phyloP scores from a whole-genome alignment of 169 alveolate species.

The Plasmodium vivax region DNA sequence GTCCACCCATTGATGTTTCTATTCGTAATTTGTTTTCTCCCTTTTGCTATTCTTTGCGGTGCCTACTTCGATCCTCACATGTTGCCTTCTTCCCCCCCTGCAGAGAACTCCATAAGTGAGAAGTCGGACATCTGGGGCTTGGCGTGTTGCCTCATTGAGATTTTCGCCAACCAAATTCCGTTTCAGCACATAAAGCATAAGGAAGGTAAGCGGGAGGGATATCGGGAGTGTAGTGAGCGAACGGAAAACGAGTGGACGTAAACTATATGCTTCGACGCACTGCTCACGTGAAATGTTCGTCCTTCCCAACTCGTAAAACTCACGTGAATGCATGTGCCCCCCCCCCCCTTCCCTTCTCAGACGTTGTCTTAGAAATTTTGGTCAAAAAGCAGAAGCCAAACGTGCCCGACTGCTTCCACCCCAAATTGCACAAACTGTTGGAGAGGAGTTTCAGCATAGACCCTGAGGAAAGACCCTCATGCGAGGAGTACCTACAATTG shows the following conservation, averaged over 20 bases:
- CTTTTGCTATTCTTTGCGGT: neutral
- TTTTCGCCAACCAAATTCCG: conserved; percentile 87
- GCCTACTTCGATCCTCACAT: neutral
- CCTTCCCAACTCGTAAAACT: neutral
- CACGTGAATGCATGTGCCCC: neutral
- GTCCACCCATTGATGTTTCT: neutral
- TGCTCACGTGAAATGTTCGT: neutral
- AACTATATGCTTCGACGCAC: neutral
- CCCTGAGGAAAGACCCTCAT: conserved; percentile 77
- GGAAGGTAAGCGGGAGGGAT: conserved; percentile 58
- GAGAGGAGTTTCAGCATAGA: conserved; percentile 69
- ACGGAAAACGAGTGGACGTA: neutral
- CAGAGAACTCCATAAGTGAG: conserved; percentile 78
- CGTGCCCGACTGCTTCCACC: conserved; percentile 78
- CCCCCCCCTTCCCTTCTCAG: neutral
- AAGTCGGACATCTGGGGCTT: conserved; percentile 87
- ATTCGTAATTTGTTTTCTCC: neutral
- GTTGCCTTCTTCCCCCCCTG: neutral
- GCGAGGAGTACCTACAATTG: conserved; percentile 19
- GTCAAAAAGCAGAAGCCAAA: conserved; percentile 76
- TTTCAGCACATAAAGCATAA: conserved; percentile 81
- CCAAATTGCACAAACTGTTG: conserved; percentile 31
- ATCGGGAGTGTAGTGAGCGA: neutral
- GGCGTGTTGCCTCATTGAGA: conserved; percentile 87
- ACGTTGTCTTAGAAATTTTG: conserved; percentile 75